Evolutionary conservation across 495 filamentous ascomycete genomes (phyloP), one percentile per base, ranked within the genome.

Genomic region (Jackrogersella minutella): DNA sequence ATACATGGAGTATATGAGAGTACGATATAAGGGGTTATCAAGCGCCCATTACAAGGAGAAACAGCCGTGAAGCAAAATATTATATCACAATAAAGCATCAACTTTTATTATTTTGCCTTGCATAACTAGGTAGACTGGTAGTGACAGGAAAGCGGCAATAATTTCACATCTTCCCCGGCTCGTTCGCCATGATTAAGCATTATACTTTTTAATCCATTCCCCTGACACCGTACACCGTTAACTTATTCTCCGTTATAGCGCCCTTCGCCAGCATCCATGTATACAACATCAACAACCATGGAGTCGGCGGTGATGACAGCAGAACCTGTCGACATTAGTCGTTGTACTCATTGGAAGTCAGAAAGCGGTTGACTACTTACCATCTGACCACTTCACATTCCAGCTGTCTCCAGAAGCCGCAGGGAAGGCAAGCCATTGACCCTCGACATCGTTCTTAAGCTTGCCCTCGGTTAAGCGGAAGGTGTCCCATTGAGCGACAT

Each of bases 401-500:
- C 77, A 80, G 50, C 57, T 66, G 44, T 34, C 62, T 11, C 53
- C 51, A 1, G 21, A 50, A 7, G 26, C 41, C 1, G n/a, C n/a
- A n/a, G 78, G 78, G 53, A 80, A 79, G 11, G 69, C 74, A 2
- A 76, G 70, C 74, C 77, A 80, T 36, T 59, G 26, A 0, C 77
- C 77, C n/a, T 41, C 59, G 10, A 47, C 69, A 7, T 68, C 70
- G 47, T 76, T 77, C 47, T 36, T 58, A 13, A 77, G 44, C 36
- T 68, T 73, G 11, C 62, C 68, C 2, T 67, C 55, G n/a, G 34
- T 26, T 7, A 80, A 49, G 11, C 46, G 49, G 63, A 79, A 80
- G 7, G 69, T 70, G 16, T 71, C 73, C 74, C 73, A 80, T 46
- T 77, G 66, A 5, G 62, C 51, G 33, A 72, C 66, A 9, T 58